Percentiles rank a stretch among this genome's conserved stretches.
Evolutionary conservation across 257 asterid genomes (phyloP).

Genomic region (Nicotiana knightiana): DNA sequence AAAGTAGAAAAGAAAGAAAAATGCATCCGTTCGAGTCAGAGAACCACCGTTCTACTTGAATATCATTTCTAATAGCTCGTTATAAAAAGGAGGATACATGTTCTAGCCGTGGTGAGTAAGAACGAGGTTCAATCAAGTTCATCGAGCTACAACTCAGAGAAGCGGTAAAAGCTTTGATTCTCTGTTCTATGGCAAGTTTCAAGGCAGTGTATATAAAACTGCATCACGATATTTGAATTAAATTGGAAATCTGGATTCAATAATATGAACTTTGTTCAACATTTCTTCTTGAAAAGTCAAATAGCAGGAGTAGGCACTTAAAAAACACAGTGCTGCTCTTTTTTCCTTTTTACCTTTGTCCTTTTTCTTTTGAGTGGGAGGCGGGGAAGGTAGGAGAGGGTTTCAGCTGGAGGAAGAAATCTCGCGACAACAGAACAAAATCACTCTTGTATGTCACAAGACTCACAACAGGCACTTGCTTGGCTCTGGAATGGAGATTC

Average conservation of each 20-base stretch:
- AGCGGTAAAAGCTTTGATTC: background rate
- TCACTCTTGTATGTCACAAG: background rate
- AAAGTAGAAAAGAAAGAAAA: no score
- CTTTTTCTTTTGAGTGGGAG: background rate
- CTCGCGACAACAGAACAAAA: background rate
- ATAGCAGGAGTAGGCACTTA: constrained; percentile 10
- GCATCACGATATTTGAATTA: background rate
- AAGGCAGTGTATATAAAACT: background rate
- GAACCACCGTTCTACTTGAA: background rate
- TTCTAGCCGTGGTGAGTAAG: background rate
- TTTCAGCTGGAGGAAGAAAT: background rate
- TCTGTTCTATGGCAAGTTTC: background rate
- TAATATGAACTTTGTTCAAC: background rate
- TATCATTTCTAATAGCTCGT: background rate
- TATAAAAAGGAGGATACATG: background rate
- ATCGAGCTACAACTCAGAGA: background rate
- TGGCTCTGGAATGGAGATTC: constrained; percentile 41
- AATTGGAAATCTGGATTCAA: background rate
- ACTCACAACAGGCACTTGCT: constrained; percentile 1
- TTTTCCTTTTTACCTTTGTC: background rate
- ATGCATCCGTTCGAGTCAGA: background rate
- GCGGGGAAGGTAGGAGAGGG: background rate
- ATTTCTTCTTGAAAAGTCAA: constrained; percentile 1
- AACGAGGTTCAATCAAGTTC: background rate
- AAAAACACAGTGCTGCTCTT: background rate